These are phyloP conservation scores for Solanum bulbocastanum DNA, from an alignment of 257 asterid genomes.

Conservation along the genomic window DNA sequence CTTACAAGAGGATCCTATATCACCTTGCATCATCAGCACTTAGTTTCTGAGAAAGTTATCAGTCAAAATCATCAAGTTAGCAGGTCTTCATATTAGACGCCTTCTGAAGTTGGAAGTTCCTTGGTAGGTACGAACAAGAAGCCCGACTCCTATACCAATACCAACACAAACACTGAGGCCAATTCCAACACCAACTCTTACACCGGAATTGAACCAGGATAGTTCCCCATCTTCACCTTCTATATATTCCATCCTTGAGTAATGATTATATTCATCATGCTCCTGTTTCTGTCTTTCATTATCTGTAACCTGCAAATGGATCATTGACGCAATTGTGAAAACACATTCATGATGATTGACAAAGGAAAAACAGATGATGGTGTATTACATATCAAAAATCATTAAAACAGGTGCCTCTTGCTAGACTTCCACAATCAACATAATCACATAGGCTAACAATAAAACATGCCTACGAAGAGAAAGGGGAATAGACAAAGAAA, in stretches of 20 bases:
- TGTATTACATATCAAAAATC: background rate
- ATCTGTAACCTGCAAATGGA: slow-evolving; percentile 24
- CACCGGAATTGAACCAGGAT: slow-evolving; percentile 74
- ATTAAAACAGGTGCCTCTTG: background rate
- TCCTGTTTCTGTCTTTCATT: slow-evolving; percentile 15
- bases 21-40: background rate
- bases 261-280: slow-evolving; percentile 18
- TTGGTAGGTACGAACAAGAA: slow-evolving; percentile 58
- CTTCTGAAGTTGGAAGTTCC: slow-evolving; percentile 54
- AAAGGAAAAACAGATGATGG: background rate
- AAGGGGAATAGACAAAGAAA: background rate
- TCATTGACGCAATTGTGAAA: background rate
- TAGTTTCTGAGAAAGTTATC: background rate
- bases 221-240: slow-evolving; percentile 58
- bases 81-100: slow-evolving; percentile 27
- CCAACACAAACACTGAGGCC: slow-evolving; percentile 68
- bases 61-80: background rate
- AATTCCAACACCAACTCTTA: slow-evolving; percentile 65
- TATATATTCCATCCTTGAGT: slow-evolving; percentile 24
- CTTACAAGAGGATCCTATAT: background rate
- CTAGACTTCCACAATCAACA: background rate
- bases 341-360: background rate
- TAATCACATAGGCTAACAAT: background rate
- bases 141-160: slow-evolving; percentile 65
- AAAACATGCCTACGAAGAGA: background rate